Evolutionary conservation across 805 yeast genomes (phyloP).

Genomic region (Kazachstania psychrophila): DNA sequence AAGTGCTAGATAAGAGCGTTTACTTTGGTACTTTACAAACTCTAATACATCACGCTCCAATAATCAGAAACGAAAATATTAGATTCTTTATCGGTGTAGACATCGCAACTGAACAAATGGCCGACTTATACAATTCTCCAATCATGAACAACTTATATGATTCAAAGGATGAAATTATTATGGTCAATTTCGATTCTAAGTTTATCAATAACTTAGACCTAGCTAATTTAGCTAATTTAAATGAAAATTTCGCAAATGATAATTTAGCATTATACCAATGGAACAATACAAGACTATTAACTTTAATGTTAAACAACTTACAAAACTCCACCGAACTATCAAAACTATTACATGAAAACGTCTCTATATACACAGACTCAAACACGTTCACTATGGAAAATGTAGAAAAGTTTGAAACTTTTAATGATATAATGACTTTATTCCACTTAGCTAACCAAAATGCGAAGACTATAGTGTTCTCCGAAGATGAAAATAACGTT

Average conservation of each 20-base stretch:
- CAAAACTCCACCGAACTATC: background rate
- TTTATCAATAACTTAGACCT: background rate
- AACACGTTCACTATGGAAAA: conserved; percentile 12
- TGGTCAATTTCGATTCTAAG: conserved; percentile 31
- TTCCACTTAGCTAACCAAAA: conserved; percentile 9
- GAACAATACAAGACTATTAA: conserved; percentile 7
- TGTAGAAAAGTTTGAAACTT: conserved; percentile 15
- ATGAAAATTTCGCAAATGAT: background rate
- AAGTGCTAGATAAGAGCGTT: conserved; percentile 33
- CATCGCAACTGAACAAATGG: conserved; percentile 28
- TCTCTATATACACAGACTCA: conserved; percentile 6
- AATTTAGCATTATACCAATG: conserved; percentile 1
- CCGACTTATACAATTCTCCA: conserved; percentile 14
- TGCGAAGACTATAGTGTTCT: conserved; percentile 18
- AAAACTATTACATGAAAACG: conserved; percentile 6
- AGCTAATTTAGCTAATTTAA: background rate
- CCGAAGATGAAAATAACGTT: conserved; percentile 23
- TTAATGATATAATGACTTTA: conserved; percentile 25
- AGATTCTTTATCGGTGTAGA: conserved; percentile 31
- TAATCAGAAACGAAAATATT: conserved; percentile 33
- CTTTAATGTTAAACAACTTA: background rate
- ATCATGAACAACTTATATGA: conserved; percentile 1
- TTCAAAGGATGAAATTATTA: conserved; percentile 25
- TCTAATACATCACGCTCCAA: conserved; percentile 30
- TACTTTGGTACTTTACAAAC: conserved; percentile 42